Evolutionary conservation across 805 yeast genomes (phyloP), one percentile per base, ranked within the genome.

Genomic region (Candida boidinii): DNA sequence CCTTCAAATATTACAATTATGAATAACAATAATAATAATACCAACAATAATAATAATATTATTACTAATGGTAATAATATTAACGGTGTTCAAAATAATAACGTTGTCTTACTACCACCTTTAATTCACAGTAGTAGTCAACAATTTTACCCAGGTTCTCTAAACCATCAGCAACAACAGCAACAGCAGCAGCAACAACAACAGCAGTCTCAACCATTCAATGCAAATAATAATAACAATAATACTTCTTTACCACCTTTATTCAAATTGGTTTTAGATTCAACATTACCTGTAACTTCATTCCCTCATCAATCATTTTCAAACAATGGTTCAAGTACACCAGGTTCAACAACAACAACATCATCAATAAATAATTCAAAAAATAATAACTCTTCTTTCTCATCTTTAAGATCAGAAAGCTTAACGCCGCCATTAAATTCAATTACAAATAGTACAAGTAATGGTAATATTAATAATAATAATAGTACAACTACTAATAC

Each of bases 191-290:
- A 31, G 14, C 37, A 30, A 13, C 35, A 34, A 10, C 43, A 37
- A 23, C 37, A 35, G 11, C 18, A 14, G 5, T 14, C 23, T n/a
- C 23, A 23, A 15, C 29, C 12, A 26, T n/a, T 33, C 28, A 7
- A 32, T 23, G n/a, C 31, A 36, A 20, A 23, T 36, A 19, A 14
- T 34, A 16, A 11, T 27, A 21, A 28, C 35, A 16, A 23, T 19
- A 25, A 18, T 9, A 12, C 37, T 15, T 28, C 38, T 7, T 33
- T 48, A 17, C 53, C 54, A 2, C 53, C 56, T 2, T 35, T 48
- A 4, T 46, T 45, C 36, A 48, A 44, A 36, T 36, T 50, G 15
- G 52, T 48, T 3, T 32, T 46, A 6, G 53, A 49, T 29, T 46
- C 52, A 9, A 37, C 51, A 3, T 31, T 45, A 13, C 54, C 54